These are phyloP conservation scores for Posidonia australis DNA, from an alignment of 106 monocot species.

Conservation along the genomic window DNA sequence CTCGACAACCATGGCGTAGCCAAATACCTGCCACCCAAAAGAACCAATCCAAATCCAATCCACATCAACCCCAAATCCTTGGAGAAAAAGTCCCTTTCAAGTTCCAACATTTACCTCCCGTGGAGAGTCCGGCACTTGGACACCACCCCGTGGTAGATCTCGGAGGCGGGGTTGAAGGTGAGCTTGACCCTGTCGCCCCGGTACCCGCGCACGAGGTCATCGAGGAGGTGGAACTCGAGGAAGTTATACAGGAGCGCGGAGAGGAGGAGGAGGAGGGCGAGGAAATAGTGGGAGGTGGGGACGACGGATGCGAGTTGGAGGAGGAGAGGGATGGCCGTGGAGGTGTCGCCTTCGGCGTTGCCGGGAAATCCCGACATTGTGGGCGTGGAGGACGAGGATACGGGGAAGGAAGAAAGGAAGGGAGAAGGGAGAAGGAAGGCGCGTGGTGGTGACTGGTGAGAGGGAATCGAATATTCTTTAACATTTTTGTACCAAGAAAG, in stretches of 20 bases:
- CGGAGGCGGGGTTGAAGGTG: slow-evolving; percentile 50
- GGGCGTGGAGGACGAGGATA: background rate
- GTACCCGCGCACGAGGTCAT: slow-evolving; percentile 49
- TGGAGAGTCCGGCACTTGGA: slow-evolving; percentile 70
- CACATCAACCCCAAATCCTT: background rate
- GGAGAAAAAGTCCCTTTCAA: background rate
- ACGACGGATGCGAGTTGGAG: slow-evolving; percentile 25
- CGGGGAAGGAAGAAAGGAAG: background rate
- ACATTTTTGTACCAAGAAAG: too few relatives aligned
- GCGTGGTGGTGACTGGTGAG: too few relatives aligned
- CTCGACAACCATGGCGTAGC: slow-evolving; percentile 84
- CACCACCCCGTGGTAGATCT: slow-evolving; percentile 55
- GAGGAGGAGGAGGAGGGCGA: slow-evolving; percentile 23
- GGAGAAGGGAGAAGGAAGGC: too few relatives aligned
- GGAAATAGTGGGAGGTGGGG: slow-evolving; percentile 32
- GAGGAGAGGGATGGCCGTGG: slow-evolving; percentile 22
- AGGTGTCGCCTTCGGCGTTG: background rate
- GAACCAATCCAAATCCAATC: background rate
- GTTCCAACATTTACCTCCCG: slow-evolving; percentile 39
- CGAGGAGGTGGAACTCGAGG: slow-evolving; percentile 62
- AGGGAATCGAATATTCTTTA: too few relatives aligned
- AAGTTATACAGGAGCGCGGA: slow-evolving; percentile 51
- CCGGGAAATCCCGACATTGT: background rate
- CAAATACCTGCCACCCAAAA: slow-evolving; percentile 39
- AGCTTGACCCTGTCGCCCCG: slow-evolving; percentile 53